These are phyloP conservation scores for Erodium texanum DNA, from an alignment of 441 rosid species.

Conservation along the genomic window DNA sequence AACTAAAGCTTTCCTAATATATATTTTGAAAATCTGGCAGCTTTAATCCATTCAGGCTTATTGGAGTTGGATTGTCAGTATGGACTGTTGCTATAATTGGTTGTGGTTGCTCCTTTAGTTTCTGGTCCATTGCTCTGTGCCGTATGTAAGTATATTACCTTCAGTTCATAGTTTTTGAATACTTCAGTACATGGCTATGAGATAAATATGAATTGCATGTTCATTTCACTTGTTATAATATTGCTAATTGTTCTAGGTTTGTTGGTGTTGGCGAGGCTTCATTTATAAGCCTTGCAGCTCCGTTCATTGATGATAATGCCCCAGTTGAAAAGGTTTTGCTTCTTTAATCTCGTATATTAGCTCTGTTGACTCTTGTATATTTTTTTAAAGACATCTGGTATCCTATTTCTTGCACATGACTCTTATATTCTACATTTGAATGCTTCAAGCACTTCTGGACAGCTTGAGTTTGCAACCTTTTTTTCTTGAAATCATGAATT, in stretches of 20 bases:
- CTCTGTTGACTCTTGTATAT: background rate
- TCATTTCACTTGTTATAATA: too few species aligned
- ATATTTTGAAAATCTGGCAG: conserved; percentile 35
- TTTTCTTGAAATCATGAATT: too few species aligned
- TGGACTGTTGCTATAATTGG: conserved; percentile 82
- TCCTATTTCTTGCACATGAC: conserved; percentile 1
- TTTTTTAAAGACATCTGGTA: background rate
- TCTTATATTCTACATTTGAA: background rate
- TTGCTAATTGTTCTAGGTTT: conserved; percentile 37
- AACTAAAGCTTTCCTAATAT: conserved; percentile 11
- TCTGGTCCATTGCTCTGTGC: conserved; percentile 78
- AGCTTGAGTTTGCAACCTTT: background rate
- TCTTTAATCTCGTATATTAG: background rate
- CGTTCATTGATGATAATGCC: conserved; percentile 93
- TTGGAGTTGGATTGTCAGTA: conserved; percentile 81
- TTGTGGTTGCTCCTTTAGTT: conserved; percentile 68
- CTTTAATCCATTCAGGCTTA: conserved; percentile 81
- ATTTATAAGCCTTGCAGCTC: conserved; percentile 94
- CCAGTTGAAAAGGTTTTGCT: conserved; percentile 60
- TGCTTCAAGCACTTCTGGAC: conserved; percentile 2
- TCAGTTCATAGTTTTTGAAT: background rate
- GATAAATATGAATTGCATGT: conserved; percentile 1
- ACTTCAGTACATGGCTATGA: conserved; percentile 9
- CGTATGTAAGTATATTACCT: conserved; percentile 58
- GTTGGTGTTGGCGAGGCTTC: conserved; percentile 99